Evolutionary conservation across 768 basidiomycete genomes (phyloP).

Genomic region (Mycena capillaripes): DNA sequence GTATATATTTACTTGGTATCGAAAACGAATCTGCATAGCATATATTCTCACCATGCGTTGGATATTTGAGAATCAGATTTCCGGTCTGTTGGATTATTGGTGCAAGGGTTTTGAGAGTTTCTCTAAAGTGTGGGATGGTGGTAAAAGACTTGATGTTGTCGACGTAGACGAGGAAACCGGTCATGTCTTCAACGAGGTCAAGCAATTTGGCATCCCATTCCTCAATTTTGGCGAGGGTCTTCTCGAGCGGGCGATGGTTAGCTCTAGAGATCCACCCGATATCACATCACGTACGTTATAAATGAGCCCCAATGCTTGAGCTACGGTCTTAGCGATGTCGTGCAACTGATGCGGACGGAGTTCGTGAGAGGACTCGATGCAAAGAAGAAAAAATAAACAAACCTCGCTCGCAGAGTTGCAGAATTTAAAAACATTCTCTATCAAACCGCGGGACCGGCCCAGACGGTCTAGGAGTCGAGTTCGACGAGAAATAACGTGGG

Average conservation of each 20-base stretch:
- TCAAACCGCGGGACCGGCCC: neutral
- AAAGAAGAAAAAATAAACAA: neutral
- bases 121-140: neutral
- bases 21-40: neutral
- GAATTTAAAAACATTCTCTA: neutral
- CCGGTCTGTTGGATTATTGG: constrained; percentile 1
- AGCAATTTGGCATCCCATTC: constrained; percentile 22
- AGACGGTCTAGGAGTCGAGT: constrained; percentile 3
- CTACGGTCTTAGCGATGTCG: constrained; percentile 16
- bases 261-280: neutral
- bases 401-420: constrained; percentile 17
- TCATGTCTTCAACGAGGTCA: constrained; percentile 27
- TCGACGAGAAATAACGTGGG: neutral
- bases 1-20: neutral
- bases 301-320: neutral
- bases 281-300: constrained; percentile 7
- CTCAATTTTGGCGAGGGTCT: constrained; percentile 5
- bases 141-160: constrained; percentile 3
- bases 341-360: neutral
- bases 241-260: neutral
- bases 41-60: constrained; percentile 10
- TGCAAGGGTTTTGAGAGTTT: neutral
- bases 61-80: constrained; percentile 25
- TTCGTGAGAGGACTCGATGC: neutral
- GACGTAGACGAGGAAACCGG: neutral